A percentile compares a stretch with the other conserved stretches of the same genome.
phyloP scores from a whole-genome alignment of 202 grass and related monocot species.

The Zizania palustris region DNA sequence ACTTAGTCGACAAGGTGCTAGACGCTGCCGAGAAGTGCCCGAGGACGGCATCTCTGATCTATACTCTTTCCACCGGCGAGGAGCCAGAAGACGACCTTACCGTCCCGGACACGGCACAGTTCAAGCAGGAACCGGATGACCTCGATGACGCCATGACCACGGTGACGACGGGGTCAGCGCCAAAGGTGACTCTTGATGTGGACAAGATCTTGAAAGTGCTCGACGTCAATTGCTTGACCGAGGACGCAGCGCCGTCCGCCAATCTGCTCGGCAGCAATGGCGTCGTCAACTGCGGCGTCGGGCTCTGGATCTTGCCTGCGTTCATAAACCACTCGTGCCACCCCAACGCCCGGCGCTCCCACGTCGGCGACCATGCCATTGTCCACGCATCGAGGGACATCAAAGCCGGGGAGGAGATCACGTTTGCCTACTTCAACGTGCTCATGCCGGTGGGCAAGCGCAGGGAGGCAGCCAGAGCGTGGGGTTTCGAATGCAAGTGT shows the following conservation, averaged over 20 bases:
- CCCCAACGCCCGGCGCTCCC: conserved; percentile 67
- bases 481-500: conserved; percentile 79
- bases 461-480: conserved; percentile 52
- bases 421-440: conserved; percentile 84
- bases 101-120: conserved; percentile 55
- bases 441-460: conserved; percentile 54
- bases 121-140: conserved; percentile 46
- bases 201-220: conserved; percentile 72
- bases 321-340: conserved; percentile 90
- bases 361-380: conserved; percentile 68
- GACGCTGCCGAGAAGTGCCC: conserved; percentile 62
- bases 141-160: not conserved
- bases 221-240: conserved; percentile 82
- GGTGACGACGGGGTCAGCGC: not conserved
- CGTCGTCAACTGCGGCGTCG: conserved; percentile 58
- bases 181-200: conserved; percentile 49
- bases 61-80: conserved; percentile 60
- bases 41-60: conserved; percentile 58
- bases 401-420: conserved; percentile 79
- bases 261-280: conserved; percentile 55
- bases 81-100: conserved; percentile 43
- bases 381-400: conserved; percentile 82
- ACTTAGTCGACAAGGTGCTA: conserved; percentile 79
- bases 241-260: conserved; percentile 49
- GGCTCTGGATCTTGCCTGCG: conserved; percentile 84